phyloP scores from a whole-genome alignment of 768 basidiomycete species.

The Termitomyces sp. region DNA sequence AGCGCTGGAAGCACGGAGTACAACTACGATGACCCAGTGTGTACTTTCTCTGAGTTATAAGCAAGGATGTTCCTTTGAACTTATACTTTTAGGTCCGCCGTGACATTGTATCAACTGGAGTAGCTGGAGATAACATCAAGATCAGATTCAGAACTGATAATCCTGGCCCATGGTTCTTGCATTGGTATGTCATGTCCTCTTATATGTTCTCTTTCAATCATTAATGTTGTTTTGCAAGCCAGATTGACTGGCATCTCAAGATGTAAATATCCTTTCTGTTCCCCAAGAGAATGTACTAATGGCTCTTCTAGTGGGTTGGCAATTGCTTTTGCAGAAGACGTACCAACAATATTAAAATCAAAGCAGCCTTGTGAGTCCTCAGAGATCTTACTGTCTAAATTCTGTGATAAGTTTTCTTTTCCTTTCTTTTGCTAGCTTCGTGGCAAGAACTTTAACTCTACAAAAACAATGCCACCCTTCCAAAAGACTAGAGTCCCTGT shows the following conservation, averaged over 20 bases:
- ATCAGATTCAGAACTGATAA: constrained; percentile 1
- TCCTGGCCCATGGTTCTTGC: constrained; percentile 1
- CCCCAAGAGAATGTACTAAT: not conserved
- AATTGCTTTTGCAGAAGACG: constrained; percentile 27
- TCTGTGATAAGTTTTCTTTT: too few relatives aligned
- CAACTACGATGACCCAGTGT: not conserved
- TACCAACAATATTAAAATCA: not conserved
- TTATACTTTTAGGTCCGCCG: not conserved
- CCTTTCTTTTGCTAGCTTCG: not conserved
- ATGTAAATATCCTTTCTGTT: not conserved
- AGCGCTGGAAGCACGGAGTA: not conserved
- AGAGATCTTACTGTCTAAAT: too few relatives aligned
- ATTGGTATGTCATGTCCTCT: not conserved
- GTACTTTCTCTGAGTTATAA: not conserved
- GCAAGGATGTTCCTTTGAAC: too few relatives aligned
- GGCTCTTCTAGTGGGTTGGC: constrained; percentile 17
- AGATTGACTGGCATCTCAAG: constrained; percentile 3
- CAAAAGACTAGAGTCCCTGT: not conserved
- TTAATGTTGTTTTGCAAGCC: not conserved
- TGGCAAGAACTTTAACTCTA: not conserved
- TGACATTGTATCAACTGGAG: not conserved
- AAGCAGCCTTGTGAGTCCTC: not conserved
- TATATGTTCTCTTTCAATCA: too few relatives aligned
- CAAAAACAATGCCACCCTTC: not conserved
- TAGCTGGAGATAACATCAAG: not conserved